Base-by-base conservation (phyloP, 768 basidiomycete genomes). In the Vararia minispora region DNA sequence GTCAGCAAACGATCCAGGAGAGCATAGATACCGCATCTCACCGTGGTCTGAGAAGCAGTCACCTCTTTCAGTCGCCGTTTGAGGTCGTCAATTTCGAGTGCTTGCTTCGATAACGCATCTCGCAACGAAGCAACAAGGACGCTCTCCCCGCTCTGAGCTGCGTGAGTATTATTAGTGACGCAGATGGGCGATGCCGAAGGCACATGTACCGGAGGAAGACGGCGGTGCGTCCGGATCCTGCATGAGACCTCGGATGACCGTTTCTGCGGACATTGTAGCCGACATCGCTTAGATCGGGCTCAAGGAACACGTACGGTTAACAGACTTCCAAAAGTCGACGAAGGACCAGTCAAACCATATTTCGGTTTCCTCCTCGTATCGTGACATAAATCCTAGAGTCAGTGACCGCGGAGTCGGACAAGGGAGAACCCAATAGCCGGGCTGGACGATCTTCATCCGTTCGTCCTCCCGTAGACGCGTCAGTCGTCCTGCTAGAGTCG, bases 291-390 rank as follows among this genome's bases (percentile, higher is more conserved):
- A 34, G 20, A 12, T 4, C 5, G 29, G 5, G 35, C 45, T 8
- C 17, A 42, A 32, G 37, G 6, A 34, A 32, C 24, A 31, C 31
- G 18, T 50, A 94, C 94, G 88, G 53, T 91, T 95, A 53, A 94
- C 92, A 32, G 88, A 91, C 63, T 98, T 98, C 84, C 89, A 92
- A 58, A 97, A 99, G 58, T 99, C 95, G 5, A 95, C 77, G 59
- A 98, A 98, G 0, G 81, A 74, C 89, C 92, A 98, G 57, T 98
- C 92, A 53, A 98, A 86, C 95, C 95, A 98, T 27, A 95, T 69
- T 59, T 91, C 89, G 20, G 76, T 85, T 51, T 86, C 82, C 44
- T 76, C 76, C 36, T 59, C 53, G 25, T 49, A 50, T 34, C 65
- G 62, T 8, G 56, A 47, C 44, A 66, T 70, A 12, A 60, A 46